These are phyloP conservation scores for Starmerella bombi DNA, from an alignment of 805 yeast species.

Conservation along the genomic window DNA sequence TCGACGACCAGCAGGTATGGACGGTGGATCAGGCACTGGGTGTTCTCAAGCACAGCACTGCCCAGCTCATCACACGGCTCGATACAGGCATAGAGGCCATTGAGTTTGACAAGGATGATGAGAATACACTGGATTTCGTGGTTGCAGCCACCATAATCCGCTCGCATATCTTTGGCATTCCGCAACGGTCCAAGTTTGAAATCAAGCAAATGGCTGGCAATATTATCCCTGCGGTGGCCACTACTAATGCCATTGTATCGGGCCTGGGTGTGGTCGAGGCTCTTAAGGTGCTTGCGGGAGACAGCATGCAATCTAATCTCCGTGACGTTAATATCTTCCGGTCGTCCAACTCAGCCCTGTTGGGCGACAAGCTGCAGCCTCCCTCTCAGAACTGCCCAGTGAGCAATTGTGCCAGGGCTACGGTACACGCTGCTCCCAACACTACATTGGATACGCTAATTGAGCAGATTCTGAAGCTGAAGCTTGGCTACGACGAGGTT, in stretches of 20 bases:
- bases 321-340: constrained; percentile 40
- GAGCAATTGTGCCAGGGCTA: constrained; percentile 26
- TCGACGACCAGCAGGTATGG: constrained; percentile 43
- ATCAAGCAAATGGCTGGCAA: constrained; percentile 91
- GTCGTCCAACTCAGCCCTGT: constrained; percentile 49
- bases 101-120: constrained; percentile 85
- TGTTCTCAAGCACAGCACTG: constrained; percentile 40
- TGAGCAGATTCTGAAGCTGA: constrained; percentile 32
- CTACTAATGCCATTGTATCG: constrained; percentile 90
- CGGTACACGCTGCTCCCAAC: constrained; percentile 18
- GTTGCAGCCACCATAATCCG: constrained; percentile 81
- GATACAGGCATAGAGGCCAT: constrained; percentile 26
- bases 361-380: constrained; percentile 44
- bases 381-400: constrained; percentile 66
- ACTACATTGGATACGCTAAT: constrained; percentile 41
- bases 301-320: constrained; percentile 18
- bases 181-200: constrained; percentile 65
- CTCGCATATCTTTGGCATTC: constrained; percentile 77
- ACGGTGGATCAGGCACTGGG: constrained; percentile 45
- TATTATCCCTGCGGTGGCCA: constrained; percentile 96
- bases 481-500: constrained; percentile 44
- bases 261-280: constrained; percentile 75
- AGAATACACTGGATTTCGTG: constrained; percentile 78
- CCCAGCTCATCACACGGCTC: constrained; percentile 39
- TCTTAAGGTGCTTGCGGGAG: constrained; percentile 35